Evolutionary conservation across 2,329 filamentous ascomycete species (phyloP).

Genomic region (Ophiostoma australiae): DNA sequence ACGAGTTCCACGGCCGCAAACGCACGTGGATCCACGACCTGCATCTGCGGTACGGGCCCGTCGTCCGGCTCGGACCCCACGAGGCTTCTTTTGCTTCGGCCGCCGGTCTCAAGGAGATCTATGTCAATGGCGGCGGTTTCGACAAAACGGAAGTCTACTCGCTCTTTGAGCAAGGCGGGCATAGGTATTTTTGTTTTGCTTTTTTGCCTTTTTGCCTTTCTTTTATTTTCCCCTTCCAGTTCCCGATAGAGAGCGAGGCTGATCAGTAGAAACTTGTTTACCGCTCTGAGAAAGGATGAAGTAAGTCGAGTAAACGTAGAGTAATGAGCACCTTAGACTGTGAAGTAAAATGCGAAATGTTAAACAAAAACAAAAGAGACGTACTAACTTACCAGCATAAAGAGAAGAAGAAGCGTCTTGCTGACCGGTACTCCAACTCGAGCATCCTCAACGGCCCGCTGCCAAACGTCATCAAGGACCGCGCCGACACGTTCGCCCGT

Average conservation of each 20-base stretch:
- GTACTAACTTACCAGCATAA: not conserved
- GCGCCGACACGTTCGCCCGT: slow-evolving; percentile 20
- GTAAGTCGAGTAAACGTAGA: slow-evolving; percentile 10
- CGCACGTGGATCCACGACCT: slow-evolving; percentile 22
- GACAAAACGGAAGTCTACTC: slow-evolving; percentile 23
- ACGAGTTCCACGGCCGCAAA: slow-evolving; percentile 19
- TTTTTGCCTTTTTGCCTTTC: not conserved
- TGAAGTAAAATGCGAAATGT: not conserved
- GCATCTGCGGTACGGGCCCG: slow-evolving; percentile 20
- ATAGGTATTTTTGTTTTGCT: slow-evolving; percentile 25
- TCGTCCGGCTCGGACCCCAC: slow-evolving; percentile 19
- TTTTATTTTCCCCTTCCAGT: too few relatives aligned
- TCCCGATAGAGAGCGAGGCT: not conserved
- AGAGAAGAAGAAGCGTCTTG: slow-evolving; percentile 12
- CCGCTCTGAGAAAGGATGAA: slow-evolving; percentile 31
- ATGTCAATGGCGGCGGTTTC: slow-evolving; percentile 16
- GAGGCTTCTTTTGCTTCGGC: slow-evolving; percentile 22
- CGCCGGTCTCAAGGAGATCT: slow-evolving; percentile 17
- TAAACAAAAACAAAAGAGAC: not conserved
- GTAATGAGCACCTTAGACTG: not conserved
- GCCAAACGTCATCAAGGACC: slow-evolving; percentile 18
- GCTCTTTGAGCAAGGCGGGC: slow-evolving; percentile 25
- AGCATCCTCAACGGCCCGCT: slow-evolving; percentile 13
- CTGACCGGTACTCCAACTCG: slow-evolving; percentile 23
- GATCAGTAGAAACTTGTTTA: slow-evolving; percentile 6